Percentiles rank a stretch among this genome's conserved stretches.
phyloP scores from a whole-genome alignment of 73 alveolate species.

The Uronychia setigera region DNA sequence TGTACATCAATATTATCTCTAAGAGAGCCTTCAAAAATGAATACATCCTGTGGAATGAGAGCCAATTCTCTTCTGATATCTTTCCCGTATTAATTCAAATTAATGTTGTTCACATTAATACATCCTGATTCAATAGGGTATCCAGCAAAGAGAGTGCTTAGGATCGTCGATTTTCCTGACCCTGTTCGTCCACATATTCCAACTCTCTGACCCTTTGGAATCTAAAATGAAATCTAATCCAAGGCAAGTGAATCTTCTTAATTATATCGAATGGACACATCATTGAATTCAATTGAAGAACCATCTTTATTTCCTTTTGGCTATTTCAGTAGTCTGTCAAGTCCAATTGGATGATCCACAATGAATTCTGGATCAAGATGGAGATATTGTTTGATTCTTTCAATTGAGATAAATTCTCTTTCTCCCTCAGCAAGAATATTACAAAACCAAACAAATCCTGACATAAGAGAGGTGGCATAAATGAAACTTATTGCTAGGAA shows the following conservation, averaged over 20 bases:
- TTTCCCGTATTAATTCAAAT: no score
- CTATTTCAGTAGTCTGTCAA: slow-evolving; percentile 10
- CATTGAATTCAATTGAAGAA: slow-evolving; percentile 63
- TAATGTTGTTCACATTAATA: not conserved
- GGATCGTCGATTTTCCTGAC: slow-evolving; percentile 86
- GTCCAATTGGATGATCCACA: not conserved
- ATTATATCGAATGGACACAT: slow-evolving; percentile 74
- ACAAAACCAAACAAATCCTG: not conserved
- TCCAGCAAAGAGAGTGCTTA: slow-evolving; percentile 64
- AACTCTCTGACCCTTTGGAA: slow-evolving; percentile 43
- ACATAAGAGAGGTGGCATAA: not conserved
- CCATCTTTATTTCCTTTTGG: slow-evolving; percentile 74
- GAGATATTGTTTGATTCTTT: not conserved
- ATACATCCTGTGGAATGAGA: no score
- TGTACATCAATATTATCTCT: no score
- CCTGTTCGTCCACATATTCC: slow-evolving; percentile 95
- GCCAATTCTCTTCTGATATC: no score
- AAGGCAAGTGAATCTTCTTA: slow-evolving; percentile 52
- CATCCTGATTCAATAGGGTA: not conserved
- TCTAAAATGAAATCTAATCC: slow-evolving; percentile 44
- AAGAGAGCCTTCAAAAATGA: no score
- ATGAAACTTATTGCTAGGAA: not conserved
- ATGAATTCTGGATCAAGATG: not conserved
- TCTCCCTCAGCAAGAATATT: not conserved
- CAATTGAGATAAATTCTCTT: not conserved